Conservation (phyloP, 148 eudicot genomes). For the Dianthus caryophyllus region DNA sequence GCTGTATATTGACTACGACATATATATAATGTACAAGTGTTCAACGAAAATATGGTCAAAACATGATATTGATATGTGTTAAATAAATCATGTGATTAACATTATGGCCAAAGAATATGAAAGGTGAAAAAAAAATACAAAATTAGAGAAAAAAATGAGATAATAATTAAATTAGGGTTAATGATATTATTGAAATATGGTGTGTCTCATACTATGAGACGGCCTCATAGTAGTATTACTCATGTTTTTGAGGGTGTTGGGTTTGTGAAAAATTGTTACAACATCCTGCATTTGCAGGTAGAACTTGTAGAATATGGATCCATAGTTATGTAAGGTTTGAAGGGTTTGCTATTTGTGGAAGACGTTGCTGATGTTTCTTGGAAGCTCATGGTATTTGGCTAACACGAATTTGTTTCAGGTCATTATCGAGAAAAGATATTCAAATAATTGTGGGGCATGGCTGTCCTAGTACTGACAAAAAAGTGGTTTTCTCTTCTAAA, state of each 20-base stretch:
- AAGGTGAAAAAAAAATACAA: too few species aligned
- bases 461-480: slow-evolving; percentile 83
- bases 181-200: too few species aligned
- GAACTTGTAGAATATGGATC: not conserved
- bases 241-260: not conserved
- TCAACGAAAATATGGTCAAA: too few species aligned
- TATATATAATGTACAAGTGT: too few species aligned
- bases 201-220: too few species aligned
- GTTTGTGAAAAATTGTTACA: not conserved
- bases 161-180: too few species aligned
- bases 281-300: not conserved
- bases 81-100: too few species aligned
- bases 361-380: slow-evolving; percentile 9
- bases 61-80: too few species aligned
- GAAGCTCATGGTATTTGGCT: slow-evolving; percentile 10
- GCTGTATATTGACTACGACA: too few species aligned
- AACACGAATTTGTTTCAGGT: slow-evolving; percentile 63
- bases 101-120: too few species aligned
- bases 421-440: slow-evolving; percentile 82
- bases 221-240: too few species aligned
- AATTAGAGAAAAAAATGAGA: too few species aligned
- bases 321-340: not conserved
- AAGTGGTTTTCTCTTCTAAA: slow-evolving; percentile 78
- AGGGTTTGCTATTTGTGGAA: not conserved
- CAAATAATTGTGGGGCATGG: slow-evolving; percentile 90